phyloP scores from a whole-genome alignment of 495 filamentous ascomycete species.

The Chaetomium fimeti region DNA sequence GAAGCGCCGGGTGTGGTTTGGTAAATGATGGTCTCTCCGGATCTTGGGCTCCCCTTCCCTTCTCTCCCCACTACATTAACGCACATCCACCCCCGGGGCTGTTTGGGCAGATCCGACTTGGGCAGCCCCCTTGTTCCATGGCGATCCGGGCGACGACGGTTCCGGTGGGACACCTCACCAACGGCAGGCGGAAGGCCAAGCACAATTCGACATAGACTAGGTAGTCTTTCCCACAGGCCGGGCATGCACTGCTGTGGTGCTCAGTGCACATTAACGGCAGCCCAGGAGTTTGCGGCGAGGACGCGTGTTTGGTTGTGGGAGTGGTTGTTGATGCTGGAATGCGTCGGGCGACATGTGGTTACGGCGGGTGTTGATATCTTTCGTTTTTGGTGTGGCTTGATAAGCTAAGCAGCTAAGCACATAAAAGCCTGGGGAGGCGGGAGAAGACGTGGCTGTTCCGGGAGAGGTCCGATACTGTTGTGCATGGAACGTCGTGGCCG shows the following conservation, averaged over 20 bases:
- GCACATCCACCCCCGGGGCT: conserved; percentile 48
- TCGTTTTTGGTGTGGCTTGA: conserved; percentile 20
- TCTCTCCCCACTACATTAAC: conserved; percentile 39
- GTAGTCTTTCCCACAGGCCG: conserved; percentile 53
- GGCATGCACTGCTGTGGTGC: conserved; percentile 48
- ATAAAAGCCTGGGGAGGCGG: neutral
- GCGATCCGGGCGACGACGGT: conserved; percentile 36
- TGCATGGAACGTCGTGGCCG: neutral
- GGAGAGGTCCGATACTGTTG: neutral
- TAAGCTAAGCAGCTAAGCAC: too few species aligned
- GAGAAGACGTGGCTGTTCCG: neutral
- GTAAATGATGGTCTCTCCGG: neutral
- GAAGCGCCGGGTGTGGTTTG: conserved; percentile 16
- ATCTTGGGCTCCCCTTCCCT: neutral
- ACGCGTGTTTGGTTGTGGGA: conserved; percentile 5
- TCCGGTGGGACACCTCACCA: conserved; percentile 43
- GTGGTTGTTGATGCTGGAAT: conserved; percentile 4
- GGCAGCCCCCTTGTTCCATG: conserved; percentile 50
- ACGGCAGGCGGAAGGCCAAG: conserved; percentile 45
- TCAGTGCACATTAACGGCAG: conserved; percentile 51
- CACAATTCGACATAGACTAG: conserved; percentile 53
- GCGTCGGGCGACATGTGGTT: conserved; percentile 25
- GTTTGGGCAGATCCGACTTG: conserved; percentile 51
- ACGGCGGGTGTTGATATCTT: neutral
- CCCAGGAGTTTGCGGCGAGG: conserved; percentile 14